phyloP scores from a whole-genome alignment of 2,329 filamentous ascomycete species.

The Pseudofabraea citricarpa region DNA sequence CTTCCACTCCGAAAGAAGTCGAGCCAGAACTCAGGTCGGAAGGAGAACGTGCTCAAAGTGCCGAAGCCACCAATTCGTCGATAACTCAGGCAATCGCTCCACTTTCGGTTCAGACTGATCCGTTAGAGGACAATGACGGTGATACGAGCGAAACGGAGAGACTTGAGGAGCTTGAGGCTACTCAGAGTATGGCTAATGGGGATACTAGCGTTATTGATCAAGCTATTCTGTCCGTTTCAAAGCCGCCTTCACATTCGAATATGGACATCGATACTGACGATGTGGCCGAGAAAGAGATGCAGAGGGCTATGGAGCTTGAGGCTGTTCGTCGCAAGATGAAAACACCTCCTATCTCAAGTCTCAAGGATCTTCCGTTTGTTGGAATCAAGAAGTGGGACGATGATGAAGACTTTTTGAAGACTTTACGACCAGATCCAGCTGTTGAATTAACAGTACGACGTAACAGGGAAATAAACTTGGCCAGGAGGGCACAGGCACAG shows the following conservation, averaged over 20 bases:
- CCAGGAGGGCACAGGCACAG: constrained; percentile 15
- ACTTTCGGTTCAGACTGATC: constrained; percentile 8
- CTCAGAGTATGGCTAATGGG: constrained; percentile 3
- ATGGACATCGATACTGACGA: neutral
- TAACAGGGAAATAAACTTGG: constrained; percentile 4
- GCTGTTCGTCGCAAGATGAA: constrained; percentile 24
- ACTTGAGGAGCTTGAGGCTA: constrained; percentile 15
- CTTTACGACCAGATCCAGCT: constrained; percentile 13
- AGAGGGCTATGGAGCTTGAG: constrained; percentile 4
- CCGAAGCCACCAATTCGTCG: too few species aligned
- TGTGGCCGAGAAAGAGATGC: constrained; percentile 2
- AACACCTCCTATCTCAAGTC: constrained; percentile 22
- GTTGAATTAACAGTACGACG: constrained; percentile 12
- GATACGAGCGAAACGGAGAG: constrained; percentile 17
- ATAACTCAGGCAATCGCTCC: too few species aligned
- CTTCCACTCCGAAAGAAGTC: too few species aligned
- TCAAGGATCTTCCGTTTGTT: constrained; percentile 13
- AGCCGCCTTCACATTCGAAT: too few species aligned
- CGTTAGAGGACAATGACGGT: constrained; percentile 13
- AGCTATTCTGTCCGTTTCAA: too few species aligned
- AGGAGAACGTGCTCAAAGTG: too few species aligned
- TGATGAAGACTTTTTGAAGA: constrained; percentile 19
- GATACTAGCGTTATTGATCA: neutral
- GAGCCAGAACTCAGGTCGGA: too few species aligned
- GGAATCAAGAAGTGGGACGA: constrained; percentile 17